These are phyloP conservation scores for apple (Malus domestica) DNA, from an alignment of 306 rosid genomes.

Conservation along the genomic window DNA sequence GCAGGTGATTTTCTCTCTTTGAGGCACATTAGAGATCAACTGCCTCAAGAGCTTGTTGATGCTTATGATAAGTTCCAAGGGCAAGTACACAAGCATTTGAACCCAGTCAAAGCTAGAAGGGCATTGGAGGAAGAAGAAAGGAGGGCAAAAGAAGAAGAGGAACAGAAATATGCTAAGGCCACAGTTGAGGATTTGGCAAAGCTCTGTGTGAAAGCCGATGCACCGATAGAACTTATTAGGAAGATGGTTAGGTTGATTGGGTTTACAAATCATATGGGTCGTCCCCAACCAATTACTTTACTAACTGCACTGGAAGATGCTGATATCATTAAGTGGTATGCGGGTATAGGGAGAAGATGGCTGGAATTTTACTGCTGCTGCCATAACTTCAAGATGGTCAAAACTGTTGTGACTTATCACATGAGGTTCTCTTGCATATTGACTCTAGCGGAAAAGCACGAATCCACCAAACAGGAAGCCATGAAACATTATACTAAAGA, in stretches of 20 bases:
- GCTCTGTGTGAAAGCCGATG: slow-evolving; percentile 75
- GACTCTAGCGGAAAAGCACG: slow-evolving; percentile 88
- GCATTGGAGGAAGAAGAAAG: slow-evolving; percentile 58
- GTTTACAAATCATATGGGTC: slow-evolving; percentile 85
- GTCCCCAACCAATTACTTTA: slow-evolving; percentile 64
- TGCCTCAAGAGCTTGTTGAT: slow-evolving; percentile 64
- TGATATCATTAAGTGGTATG: slow-evolving; percentile 82
- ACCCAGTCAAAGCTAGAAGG: slow-evolving; percentile 52
- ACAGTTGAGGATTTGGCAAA: slow-evolving; percentile 77
- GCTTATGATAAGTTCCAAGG: slow-evolving; percentile 78
- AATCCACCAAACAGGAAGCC: slow-evolving; percentile 68
- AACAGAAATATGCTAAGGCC: slow-evolving; percentile 50
- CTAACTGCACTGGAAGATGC: slow-evolving; percentile 69
- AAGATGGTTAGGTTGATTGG: slow-evolving; percentile 70
- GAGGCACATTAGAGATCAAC: slow-evolving; percentile 63
- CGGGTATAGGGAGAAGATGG: slow-evolving; percentile 82
- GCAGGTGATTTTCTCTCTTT: slow-evolving; percentile 72
- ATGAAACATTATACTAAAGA: slow-evolving; percentile 78
- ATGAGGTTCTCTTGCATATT: slow-evolving; percentile 86
- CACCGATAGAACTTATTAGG: slow-evolving; percentile 61
- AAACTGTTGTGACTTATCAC: slow-evolving; percentile 73
- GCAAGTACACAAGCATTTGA: slow-evolving; percentile 66
- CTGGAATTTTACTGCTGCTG: slow-evolving; percentile 83
- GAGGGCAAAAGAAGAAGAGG: slow-evolving; percentile 53
- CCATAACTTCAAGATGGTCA: slow-evolving; percentile 76